Conservation (phyloP, 352 stramenopile species). For the Globisporangium okanoganense region DNA sequence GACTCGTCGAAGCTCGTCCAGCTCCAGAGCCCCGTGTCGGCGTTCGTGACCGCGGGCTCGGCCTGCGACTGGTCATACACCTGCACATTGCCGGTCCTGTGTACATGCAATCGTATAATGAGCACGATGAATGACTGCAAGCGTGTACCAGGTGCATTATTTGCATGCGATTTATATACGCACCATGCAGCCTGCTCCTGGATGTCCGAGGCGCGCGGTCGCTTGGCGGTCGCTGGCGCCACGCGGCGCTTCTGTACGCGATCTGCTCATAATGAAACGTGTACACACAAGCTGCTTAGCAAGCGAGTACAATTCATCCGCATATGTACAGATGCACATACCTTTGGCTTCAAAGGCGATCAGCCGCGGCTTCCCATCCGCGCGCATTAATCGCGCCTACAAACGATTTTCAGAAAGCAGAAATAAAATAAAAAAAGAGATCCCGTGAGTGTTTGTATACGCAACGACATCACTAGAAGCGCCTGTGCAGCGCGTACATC, state of each 20-base stretch:
- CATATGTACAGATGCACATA: constrained; percentile 1
- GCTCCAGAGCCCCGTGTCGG: constrained; percentile 43
- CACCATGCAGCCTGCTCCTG: constrained; percentile 40
- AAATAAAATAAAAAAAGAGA: neutral
- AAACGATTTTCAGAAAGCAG: neutral
- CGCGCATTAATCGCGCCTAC: constrained; percentile 23
- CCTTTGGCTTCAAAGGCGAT: constrained; percentile 80
- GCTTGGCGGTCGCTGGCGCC: constrained; percentile 18
- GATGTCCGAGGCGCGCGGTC: constrained; percentile 15
- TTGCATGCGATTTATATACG: constrained; percentile 1
- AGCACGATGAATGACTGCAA: neutral
- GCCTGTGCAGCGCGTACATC: constrained; percentile 20
- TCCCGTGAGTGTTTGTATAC: neutral
- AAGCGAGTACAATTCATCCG: neutral
- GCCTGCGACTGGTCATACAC: constrained; percentile 53
- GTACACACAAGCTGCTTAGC: neutral
- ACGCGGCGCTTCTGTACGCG: constrained; percentile 33
- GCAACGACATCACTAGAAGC: too few relatives aligned
- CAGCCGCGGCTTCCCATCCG: constrained; percentile 38
- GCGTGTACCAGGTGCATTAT: neutral
- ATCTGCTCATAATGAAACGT: constrained; percentile 20
- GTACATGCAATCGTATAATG: neutral
- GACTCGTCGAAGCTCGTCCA: constrained; percentile 45
- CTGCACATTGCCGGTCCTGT: constrained; percentile 53
- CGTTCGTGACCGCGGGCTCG: constrained; percentile 6